phyloP scores from a whole-genome alignment of 805 yeast species.

The Blastobotrys chiropterorum region DNA sequence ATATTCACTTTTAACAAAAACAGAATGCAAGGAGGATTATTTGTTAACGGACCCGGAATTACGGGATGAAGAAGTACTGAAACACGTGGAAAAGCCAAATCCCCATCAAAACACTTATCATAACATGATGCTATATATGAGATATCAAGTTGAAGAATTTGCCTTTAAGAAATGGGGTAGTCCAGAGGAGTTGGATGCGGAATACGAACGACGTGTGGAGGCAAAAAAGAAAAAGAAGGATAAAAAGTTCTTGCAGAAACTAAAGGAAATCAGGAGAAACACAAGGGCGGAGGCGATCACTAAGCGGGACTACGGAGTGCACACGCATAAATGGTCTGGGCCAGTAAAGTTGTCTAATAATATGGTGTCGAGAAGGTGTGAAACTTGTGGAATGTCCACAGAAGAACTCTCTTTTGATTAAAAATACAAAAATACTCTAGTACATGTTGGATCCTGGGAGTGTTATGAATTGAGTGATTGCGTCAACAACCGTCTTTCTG shows the following conservation, averaged over 20 bases:
- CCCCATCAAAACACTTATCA: conserved; percentile 88
- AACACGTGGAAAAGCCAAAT: conserved; percentile 81
- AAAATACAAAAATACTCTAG: background rate
- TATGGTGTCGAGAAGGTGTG: conserved; percentile 55
- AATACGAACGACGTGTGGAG: conserved; percentile 80
- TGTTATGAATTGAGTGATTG: conserved; percentile 9
- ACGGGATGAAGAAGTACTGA: conserved; percentile 58
- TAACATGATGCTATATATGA: conserved; percentile 83
- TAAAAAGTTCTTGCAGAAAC: conserved; percentile 66
- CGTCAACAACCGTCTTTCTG: conserved; percentile 19
- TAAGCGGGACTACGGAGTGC: conserved; percentile 49
- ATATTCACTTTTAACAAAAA: conserved; percentile 84
- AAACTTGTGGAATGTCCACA: conserved; percentile 75
- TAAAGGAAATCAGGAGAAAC: conserved; percentile 82
- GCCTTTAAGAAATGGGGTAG: conserved; percentile 96
- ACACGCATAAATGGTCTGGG: conserved; percentile 39
- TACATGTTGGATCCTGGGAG: background rate
- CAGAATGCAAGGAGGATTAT: conserved; percentile 92
- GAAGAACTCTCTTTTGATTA: conserved; percentile 57
- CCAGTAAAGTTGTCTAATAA: conserved; percentile 34
- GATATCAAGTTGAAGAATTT: conserved; percentile 89
- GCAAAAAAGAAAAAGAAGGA: conserved; percentile 68
- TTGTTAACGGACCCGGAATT: conserved; percentile 90
- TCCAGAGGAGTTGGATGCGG: conserved; percentile 80
- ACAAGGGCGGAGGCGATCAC: conserved; percentile 89